phyloP scores from a whole-genome alignment of 1,284 basidiomycete species.

The Sanghuangporus sanghuang region DNA sequence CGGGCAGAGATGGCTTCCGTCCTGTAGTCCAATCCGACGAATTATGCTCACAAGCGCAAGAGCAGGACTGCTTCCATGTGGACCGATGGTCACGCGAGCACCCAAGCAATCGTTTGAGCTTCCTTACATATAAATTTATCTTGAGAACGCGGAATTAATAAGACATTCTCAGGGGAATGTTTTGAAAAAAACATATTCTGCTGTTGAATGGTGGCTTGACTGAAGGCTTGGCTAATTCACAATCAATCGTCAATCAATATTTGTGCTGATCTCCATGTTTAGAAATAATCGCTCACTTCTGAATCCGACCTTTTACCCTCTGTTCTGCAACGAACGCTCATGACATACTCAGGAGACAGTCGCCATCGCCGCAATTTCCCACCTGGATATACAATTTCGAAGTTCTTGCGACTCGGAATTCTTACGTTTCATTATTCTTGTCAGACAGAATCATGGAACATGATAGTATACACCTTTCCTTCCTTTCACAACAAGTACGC shows the following conservation, averaged over 20 bases:
- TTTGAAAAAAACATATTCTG: background rate
- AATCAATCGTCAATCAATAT: background rate
- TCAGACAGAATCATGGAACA: background rate
- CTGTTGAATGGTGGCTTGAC: background rate
- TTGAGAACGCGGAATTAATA: background rate
- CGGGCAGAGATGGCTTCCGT: background rate
- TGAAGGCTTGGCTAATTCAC: background rate
- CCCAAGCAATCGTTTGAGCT: background rate
- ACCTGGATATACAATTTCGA: no score
- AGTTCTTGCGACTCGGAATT: no score
- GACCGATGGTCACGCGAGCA: background rate
- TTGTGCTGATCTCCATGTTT: no score
- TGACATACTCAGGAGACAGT: no score
- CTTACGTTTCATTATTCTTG: background rate
- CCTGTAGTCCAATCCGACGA: background rate
- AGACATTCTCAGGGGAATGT: background rate
- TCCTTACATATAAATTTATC: background rate
- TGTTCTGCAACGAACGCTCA: no score
- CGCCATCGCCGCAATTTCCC: no score
- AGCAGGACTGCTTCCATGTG: background rate
- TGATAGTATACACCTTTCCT: background rate
- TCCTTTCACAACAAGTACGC: slow-evolving; percentile 25
- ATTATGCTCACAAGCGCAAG: background rate
- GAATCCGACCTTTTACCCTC: no score
- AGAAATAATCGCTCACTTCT: no score